A percentile compares a stretch with the other conserved stretches of the same genome.
Conservation (phyloP, 176 grass and related monocot species). For the Canna indica region DNA sequence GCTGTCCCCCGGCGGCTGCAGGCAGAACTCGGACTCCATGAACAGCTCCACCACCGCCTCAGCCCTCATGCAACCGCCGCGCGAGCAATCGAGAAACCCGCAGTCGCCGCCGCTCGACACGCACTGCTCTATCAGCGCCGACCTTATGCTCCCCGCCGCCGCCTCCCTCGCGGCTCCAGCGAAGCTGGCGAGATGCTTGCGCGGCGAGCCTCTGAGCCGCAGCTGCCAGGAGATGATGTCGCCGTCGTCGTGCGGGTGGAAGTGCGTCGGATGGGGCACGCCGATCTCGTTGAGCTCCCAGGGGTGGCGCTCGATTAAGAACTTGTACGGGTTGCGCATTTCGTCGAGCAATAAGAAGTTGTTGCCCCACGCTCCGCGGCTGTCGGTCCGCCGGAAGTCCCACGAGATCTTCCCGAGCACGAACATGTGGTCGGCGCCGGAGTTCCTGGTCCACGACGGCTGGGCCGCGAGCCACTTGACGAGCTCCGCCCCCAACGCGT, state of each 20-base stretch:
- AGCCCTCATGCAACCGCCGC: background rate
- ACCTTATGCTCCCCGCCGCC: slow-evolving; percentile 1
- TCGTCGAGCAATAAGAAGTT: slow-evolving; percentile 9
- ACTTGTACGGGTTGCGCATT: background rate
- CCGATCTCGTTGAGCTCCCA: slow-evolving; percentile 7
- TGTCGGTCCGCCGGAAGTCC: slow-evolving; percentile 2
- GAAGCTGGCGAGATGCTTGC: slow-evolving; percentile 2
- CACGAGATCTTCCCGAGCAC: slow-evolving; percentile 19
- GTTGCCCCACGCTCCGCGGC: background rate
- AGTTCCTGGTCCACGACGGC: background rate
- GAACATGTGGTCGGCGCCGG: slow-evolving; percentile 15
- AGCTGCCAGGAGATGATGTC: slow-evolving; percentile 8
- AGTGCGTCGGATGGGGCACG: slow-evolving; percentile 9
- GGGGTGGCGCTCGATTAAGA: slow-evolving; percentile 12
- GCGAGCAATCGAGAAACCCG: background rate
- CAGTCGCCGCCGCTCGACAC: background rate
- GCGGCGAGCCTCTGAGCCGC: background rate
- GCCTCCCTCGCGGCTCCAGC: background rate
- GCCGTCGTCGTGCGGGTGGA: slow-evolving; percentile 10
- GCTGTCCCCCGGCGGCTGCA: slow-evolving; percentile 10
- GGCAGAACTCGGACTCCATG: slow-evolving; percentile 14
- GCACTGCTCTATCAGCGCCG: slow-evolving; percentile 4
- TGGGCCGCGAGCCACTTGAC: slow-evolving; percentile 1
- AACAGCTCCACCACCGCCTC: slow-evolving; percentile 7
- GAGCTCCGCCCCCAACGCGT: background rate